Evolutionary conservation across 768 basidiomycete genomes (phyloP).

Genomic region (Tylopilus vinaceipallidus): DNA sequence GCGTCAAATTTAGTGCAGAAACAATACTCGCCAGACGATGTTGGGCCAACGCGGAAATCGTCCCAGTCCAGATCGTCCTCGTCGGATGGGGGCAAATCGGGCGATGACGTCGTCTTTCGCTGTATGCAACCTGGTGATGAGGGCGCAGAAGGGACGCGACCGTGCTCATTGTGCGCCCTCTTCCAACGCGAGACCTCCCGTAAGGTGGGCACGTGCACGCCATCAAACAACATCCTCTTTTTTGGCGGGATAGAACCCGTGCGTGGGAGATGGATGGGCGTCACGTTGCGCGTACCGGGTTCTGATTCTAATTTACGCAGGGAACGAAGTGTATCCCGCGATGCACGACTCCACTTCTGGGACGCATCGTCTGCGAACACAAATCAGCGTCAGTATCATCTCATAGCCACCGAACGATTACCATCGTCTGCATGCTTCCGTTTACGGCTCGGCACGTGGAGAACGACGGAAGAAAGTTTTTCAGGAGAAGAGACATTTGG

Average conservation of each 20-base stretch:
- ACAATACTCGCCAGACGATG: slow-evolving; percentile 21
- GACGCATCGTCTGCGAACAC: slow-evolving; percentile 13
- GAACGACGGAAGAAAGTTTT: background rate
- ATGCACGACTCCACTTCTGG: slow-evolving; percentile 24
- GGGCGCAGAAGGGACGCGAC: background rate
- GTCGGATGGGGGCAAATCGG: background rate
- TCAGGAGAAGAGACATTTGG: background rate
- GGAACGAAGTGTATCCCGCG: slow-evolving; percentile 9
- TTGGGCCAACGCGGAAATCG: slow-evolving; percentile 15
- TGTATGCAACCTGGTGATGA: background rate
- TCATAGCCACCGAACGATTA: slow-evolving; percentile 4
- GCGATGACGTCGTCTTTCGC: background rate
- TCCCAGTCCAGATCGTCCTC: slow-evolving; percentile 35
- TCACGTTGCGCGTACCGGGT: slow-evolving; percentile 24
- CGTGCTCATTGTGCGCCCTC: background rate
- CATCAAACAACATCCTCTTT: slow-evolving; percentile 29
- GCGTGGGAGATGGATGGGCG: slow-evolving; percentile 18
- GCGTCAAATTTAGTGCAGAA: background rate
- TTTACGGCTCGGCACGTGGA: slow-evolving; percentile 1
- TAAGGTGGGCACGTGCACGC: slow-evolving; percentile 29
- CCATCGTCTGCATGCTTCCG: slow-evolving; percentile 8
- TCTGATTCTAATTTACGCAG: slow-evolving; percentile 28
- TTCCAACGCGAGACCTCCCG: slow-evolving; percentile 16
- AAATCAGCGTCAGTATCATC: slow-evolving; percentile 5
- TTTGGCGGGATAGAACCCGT: slow-evolving; percentile 23